Conservation (phyloP, 2,329 filamentous ascomycete genomes). For the Myriosclerotinia scirpicola region DNA sequence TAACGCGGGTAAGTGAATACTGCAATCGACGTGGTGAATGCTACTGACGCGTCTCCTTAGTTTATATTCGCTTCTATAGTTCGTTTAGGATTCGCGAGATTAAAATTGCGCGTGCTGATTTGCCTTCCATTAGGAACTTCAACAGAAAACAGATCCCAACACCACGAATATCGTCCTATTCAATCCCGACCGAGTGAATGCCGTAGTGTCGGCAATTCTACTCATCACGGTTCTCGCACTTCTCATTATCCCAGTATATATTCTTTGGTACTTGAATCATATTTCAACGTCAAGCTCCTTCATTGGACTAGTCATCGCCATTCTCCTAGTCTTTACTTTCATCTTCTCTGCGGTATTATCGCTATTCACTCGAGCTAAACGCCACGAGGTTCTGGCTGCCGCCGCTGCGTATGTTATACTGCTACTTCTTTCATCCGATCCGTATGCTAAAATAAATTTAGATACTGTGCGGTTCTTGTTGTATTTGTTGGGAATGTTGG, state of each 20-base stretch:
- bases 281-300: not conserved
- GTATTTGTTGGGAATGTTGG: constrained; percentile 29
- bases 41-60: not conserved
- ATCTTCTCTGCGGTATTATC: constrained; percentile 28
- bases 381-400: constrained; percentile 32
- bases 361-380: constrained; percentile 31
- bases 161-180: constrained; percentile 23
- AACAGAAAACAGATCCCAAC: constrained; percentile 18
- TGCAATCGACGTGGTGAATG: not conserved
- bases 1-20: constrained; percentile 24
- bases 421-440: not conserved
- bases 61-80: constrained; percentile 2
- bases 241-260: constrained; percentile 29
- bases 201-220: constrained; percentile 25
- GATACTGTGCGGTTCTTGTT: constrained; percentile 34
- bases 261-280: constrained; percentile 26
- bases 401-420: constrained; percentile 31
- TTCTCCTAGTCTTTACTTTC: constrained; percentile 30
- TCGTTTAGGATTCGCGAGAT: not conserved
- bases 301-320: constrained; percentile 19
- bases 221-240: constrained; percentile 24
- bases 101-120: not conserved
- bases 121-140: constrained; percentile 7
- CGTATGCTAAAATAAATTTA: constrained; percentile 15
- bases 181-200: constrained; percentile 22